Evolutionary conservation across 2,329 filamentous ascomycete genomes (phyloP).

Genomic region (Claviceps sp.): DNA sequence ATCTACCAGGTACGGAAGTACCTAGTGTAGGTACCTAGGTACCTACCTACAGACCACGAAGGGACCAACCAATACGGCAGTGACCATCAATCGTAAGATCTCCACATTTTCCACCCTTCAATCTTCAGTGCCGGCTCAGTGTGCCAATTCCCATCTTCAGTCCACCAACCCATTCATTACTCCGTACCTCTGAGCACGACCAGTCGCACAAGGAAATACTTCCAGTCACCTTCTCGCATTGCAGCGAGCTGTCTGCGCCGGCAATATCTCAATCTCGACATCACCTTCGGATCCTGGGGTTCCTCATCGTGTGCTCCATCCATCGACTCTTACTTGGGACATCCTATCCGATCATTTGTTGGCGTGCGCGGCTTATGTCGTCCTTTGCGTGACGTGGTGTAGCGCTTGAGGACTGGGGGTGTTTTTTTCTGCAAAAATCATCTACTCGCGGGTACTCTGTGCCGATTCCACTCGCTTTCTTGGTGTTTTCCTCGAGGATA

Average conservation of each 20-base stretch:
- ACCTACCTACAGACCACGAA: too few species aligned
- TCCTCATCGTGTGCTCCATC: not conserved
- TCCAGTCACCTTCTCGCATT: not conserved
- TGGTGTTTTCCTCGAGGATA: conserved; percentile 1
- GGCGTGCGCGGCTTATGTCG: not conserved
- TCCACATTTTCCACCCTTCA: not conserved
- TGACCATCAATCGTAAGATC: not conserved
- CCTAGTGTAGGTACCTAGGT: too few species aligned
- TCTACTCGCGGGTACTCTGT: conserved; percentile 29
- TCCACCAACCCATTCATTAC: not conserved
- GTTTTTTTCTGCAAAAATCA: not conserved
- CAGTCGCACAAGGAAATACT: too few species aligned
- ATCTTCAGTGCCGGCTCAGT: not conserved
- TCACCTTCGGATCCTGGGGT: not conserved
- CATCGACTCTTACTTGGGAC: not conserved
- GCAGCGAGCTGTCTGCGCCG: not conserved
- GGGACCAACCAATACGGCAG: too few species aligned
- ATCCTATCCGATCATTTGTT: not conserved
- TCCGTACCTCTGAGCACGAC: not conserved
- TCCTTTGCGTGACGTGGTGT: not conserved
- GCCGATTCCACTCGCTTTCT: conserved; percentile 40
- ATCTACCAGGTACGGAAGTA: too few species aligned
- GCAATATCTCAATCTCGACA: not conserved
- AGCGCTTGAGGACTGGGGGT: not conserved
- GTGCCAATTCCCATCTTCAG: not conserved